These are phyloP conservation scores for Sarcodon sp. DNA, from an alignment of 768 basidiomycete genomes.

Conservation along the genomic window DNA sequence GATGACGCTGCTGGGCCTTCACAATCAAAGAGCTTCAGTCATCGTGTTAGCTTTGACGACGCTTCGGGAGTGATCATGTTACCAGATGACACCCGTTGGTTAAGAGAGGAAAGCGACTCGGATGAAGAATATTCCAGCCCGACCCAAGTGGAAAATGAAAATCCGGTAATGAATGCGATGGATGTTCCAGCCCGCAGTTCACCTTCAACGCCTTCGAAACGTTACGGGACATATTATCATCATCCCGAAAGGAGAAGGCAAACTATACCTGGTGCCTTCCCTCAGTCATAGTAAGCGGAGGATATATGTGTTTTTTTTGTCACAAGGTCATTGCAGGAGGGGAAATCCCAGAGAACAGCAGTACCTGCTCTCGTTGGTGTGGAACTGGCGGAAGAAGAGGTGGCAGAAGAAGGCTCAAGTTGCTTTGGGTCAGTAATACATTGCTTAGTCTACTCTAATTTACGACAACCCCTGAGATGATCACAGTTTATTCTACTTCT, in stretches of 20 bases:
- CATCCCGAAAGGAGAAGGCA: constrained; percentile 65
- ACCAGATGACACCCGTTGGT: constrained; percentile 59
- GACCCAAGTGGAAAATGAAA: constrained; percentile 33
- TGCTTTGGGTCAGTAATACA: too few relatives aligned
- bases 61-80: constrained; percentile 84
- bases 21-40: constrained; percentile 19
- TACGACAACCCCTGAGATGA: too few relatives aligned
- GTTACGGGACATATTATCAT: constrained; percentile 76
- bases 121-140: constrained; percentile 28
- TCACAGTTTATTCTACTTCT: too few relatives aligned
- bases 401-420: too few relatives aligned
- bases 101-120: constrained; percentile 32
- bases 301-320: too few relatives aligned
- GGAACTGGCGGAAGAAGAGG: too few relatives aligned
- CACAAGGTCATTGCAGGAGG: too few relatives aligned
- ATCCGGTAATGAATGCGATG: constrained; percentile 17
- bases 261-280: constrained; percentile 49
- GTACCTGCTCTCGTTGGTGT: too few relatives aligned
- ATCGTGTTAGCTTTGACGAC: constrained; percentile 74
- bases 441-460: too few relatives aligned
- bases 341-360: too few relatives aligned
- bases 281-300: constrained; percentile 1
- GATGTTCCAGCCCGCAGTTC: constrained; percentile 11
- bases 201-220: constrained; percentile 31
- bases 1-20: constrained; percentile 5